These are phyloP conservation scores for Hanseniaspora hatyaiensis DNA, from an alignment of 805 yeast genomes.

Conservation along the genomic window DNA sequence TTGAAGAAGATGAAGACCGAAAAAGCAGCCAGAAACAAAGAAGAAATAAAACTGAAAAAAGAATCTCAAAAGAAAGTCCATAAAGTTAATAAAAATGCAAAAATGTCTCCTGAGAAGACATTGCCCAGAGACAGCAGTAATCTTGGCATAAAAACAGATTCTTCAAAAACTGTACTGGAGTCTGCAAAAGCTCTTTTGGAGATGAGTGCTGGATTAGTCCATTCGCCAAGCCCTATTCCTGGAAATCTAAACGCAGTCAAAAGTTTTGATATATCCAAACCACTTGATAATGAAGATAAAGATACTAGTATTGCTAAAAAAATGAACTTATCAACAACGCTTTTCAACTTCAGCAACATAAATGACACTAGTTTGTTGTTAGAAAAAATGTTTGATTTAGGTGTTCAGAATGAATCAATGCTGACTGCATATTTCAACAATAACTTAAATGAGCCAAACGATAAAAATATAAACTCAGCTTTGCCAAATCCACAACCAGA, in stretches of 20 bases:
- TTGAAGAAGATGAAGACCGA: background rate
- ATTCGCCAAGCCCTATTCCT: background rate
- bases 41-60: background rate
- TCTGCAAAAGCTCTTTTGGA: conserved; percentile 8
- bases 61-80: background rate
- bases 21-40: background rate
- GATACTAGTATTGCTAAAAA: conserved; percentile 6
- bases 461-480: background rate
- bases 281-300: background rate
- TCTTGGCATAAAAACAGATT: too few relatives aligned
- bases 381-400: conserved; percentile 16
- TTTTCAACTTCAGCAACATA: conserved; percentile 14
- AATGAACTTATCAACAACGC: conserved; percentile 10
- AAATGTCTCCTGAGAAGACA: too few relatives aligned
- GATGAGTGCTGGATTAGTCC: conserved; percentile 9
- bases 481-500: background rate
- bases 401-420: conserved; percentile 14
- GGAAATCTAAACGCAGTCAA: background rate
- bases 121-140: too few relatives aligned
- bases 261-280: background rate
- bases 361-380: conserved; percentile 15
- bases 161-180: background rate
- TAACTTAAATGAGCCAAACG: conserved; percentile 1
- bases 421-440: conserved; percentile 12
- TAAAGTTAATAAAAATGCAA: background rate